Base-by-base conservation (phyloP, 306 rosid species). In the Dryas drummondii region DNA sequence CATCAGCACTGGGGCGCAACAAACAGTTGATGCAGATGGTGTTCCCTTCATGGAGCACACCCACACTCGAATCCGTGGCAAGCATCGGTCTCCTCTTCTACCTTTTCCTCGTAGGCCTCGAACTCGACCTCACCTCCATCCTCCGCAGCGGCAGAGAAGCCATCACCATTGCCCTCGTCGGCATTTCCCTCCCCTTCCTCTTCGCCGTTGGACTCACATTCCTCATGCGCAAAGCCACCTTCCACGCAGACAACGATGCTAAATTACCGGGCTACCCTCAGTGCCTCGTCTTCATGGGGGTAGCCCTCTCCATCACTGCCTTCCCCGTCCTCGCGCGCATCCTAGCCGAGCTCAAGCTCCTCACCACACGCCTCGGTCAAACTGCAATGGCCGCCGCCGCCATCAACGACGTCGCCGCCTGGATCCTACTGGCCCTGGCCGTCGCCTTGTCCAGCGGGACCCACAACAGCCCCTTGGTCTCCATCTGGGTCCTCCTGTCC, bases 401-500 rank as follows among this genome's bases (percentile, higher is more conserved):
- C 9, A 37, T 76, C 74, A 76, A 76, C 53, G 80, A 76, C 52
- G 44, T 76, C 4, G 74, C 69, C 13, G 80, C 74, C 1, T 76
- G 80, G 80, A 58, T 68, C 9, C 47, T 76, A 41, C 74, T 68
- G 40, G 80, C 74, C 1, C 59, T 76, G 17, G 68, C 74, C 1
- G 44, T 76, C 37, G 80, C 80, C 19, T n/a, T 76, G 12, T 57
- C 80, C 7, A 61, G 80, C 4, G 68, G 75, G 42, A 71, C 4
- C n/a, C 75, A 57, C 1, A 87, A 87, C 66, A 88, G 92, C 64
- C 91, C 97, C 2, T 51, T 91, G 1, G 57, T 93, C 0, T 85
- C 94, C 0, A 6, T 93, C 1, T 89, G 96, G 96, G 92, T 93
- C 2, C 91, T 93, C 0, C 77, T 93, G 7, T 71, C 75, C 0